Evolutionary conservation across 306 rosid genomes (phyloP).

Genomic region (Castanopsis chinensis): DNA sequence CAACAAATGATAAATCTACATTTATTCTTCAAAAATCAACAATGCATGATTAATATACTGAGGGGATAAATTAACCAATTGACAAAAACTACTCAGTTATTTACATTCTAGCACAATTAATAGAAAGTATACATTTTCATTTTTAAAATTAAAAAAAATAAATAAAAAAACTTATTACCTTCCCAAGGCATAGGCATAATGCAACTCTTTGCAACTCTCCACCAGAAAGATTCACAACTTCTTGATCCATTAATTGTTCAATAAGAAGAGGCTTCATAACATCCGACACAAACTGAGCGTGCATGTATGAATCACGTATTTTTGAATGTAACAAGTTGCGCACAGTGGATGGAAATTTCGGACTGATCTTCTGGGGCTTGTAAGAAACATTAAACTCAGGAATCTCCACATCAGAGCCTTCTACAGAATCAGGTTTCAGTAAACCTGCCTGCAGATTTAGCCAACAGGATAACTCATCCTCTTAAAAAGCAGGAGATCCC

Average conservation of each 20-base stretch:
- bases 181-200: conserved; percentile 90
- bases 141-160: no score
- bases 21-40: background rate
- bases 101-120: background rate
- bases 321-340: conserved; percentile 74
- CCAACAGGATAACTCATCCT: conserved; percentile 1
- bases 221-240: conserved; percentile 95
- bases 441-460: conserved; percentile 78
- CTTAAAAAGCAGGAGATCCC: background rate
- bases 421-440: conserved; percentile 78
- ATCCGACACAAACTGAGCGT: conserved; percentile 93
- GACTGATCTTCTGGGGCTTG: conserved; percentile 98
- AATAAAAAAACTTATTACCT: conserved; percentile 46
- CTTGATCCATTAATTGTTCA: conserved; percentile 96
- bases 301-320: conserved; percentile 84
- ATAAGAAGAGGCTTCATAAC: conserved; percentile 99
- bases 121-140: conserved; percentile 3
- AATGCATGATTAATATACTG: background rate
- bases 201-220: conserved; percentile 99
- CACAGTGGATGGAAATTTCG: conserved; percentile 76
- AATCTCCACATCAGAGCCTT: conserved; percentile 72
- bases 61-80: background rate
- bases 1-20: background rate
- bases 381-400: conserved; percentile 97
- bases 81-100: background rate